Percentiles rank a stretch among this genome's conserved stretches.
These are phyloP conservation scores for Dictyostelium discoideum DNA, from an alignment of 78 protist species.

Conservation along the genomic window DNA sequence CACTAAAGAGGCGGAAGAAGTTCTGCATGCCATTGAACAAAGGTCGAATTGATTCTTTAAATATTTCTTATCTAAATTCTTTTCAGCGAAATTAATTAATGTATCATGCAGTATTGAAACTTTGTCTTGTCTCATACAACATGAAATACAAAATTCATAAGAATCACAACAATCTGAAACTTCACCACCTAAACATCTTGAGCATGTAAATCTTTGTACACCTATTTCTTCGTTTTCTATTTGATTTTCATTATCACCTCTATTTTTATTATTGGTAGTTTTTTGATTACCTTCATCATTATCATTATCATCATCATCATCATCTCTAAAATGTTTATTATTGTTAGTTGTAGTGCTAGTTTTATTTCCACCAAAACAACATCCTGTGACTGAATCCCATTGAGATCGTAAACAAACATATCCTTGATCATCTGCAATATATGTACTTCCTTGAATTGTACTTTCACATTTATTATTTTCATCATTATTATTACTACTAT, in stretches of 20 bases:
- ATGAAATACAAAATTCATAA: constrained; percentile 60
- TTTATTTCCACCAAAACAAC: constrained; percentile 5
- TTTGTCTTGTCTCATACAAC: constrained; percentile 68
- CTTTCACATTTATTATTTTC: constrained; percentile 18
- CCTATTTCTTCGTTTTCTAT: neutral
- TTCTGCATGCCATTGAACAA: constrained; percentile 48
- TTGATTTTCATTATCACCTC: neutral
- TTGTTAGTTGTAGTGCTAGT: neutral
- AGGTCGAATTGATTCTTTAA: constrained; percentile 43
- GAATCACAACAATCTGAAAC: constrained; percentile 38
- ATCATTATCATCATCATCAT: neutral
- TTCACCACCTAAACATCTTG: constrained; percentile 1
- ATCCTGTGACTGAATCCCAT: neutral
- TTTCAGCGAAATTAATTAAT: neutral
- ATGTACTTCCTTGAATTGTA: constrained; percentile 54
- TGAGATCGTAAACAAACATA: constrained; percentile 14
- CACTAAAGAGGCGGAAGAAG: constrained; percentile 43
- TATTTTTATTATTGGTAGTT: neutral
- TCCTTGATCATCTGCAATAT: constrained; percentile 59
- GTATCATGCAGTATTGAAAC: neutral
- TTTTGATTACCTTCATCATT: neutral
- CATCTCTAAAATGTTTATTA: neutral
- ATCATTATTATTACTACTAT: neutral
- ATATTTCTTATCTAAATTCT: neutral
- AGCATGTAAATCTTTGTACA: constrained; percentile 9